phyloP scores from a whole-genome alignment of 441 rosid species.

The Erodium moschatum region DNA sequence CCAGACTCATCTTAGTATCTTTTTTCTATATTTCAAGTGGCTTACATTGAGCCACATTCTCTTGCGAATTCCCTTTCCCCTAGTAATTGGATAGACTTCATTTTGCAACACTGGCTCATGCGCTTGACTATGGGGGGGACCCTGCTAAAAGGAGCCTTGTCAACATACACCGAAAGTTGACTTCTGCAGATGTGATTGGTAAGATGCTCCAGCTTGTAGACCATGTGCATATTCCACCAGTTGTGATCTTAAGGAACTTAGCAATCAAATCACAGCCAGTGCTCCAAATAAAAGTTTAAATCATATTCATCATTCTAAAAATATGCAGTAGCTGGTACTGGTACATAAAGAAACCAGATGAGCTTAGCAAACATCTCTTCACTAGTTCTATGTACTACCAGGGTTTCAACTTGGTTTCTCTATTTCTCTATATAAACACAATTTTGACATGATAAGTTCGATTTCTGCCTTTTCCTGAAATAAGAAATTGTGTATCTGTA shows the following conservation, averaged over 20 bases:
- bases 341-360: slow-evolving; percentile 8
- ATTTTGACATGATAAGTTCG: not conserved
- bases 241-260: not conserved
- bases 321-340: not conserved
- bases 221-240: slow-evolving; percentile 5
- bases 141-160: not conserved
- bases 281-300: not conserved
- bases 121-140: slow-evolving; percentile 1
- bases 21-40: slow-evolving; percentile 1
- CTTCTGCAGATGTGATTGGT: not conserved
- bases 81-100: not conserved
- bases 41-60: slow-evolving; percentile 1
- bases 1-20: not conserved
- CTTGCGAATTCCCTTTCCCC: not conserved
- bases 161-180: slow-evolving; percentile 2
- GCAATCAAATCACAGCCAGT: not conserved
- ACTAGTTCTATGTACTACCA: not conserved
- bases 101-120: not conserved
- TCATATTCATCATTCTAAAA: not conserved
- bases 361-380: not conserved
- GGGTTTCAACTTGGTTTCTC: not conserved
- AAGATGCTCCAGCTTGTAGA: not conserved
- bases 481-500: not conserved
- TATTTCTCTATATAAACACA: not conserved
- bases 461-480: not conserved